Evolutionary conservation across 73 alveolate genomes (phyloP).

Genomic region (Tetrahymena elliotti): DNA sequence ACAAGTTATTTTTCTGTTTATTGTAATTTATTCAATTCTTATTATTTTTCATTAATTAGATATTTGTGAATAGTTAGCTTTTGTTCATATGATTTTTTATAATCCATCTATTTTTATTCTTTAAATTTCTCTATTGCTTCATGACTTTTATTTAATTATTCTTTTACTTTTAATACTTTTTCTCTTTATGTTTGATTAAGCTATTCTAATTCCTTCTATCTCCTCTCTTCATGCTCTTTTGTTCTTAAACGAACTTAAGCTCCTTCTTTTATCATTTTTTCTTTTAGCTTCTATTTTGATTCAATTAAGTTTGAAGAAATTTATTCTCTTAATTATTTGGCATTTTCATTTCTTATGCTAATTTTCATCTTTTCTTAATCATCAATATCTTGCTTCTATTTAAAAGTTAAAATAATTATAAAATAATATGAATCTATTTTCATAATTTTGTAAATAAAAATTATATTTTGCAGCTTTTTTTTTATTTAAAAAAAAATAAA

Average conservation of each 20-base stretch:
- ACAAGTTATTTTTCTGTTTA: neutral
- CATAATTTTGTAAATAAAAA: no score
- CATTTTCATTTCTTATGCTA: neutral
- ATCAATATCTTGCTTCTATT: neutral
- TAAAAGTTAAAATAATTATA: no score
- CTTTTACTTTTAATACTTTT: neutral
- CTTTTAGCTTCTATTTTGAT: neutral
- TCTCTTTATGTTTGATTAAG: neutral
- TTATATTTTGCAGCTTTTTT: no score
- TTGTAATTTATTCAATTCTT: neutral
- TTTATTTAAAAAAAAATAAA: no score
- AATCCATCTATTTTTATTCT: neutral
- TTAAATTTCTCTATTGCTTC: neutral
- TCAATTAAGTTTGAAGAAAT: neutral
- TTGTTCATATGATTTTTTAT: neutral
- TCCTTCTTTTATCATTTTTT: neutral
- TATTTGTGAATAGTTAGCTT: neutral
- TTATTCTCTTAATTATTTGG: neutral
- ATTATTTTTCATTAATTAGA: neutral
- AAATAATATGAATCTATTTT: no score
- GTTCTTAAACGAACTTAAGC: neutral
- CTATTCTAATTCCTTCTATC: neutral
- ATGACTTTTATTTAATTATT: neutral
- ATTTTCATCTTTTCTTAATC: neutral
- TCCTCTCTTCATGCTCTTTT: neutral